Conservation (phyloP, 73 alveolate genomes). For the Tetrahymena malaccensis region DNA sequence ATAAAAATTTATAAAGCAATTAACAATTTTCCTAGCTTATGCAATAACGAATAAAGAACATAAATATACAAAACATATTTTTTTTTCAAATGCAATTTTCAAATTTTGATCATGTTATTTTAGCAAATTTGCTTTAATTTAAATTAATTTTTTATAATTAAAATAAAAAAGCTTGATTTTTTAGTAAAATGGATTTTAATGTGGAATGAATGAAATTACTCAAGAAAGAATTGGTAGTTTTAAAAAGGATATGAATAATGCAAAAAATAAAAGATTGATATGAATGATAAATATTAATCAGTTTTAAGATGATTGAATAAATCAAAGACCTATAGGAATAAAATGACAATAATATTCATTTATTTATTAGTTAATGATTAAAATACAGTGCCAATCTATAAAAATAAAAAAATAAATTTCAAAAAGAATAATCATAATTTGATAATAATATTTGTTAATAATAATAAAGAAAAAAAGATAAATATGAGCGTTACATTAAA, state of each 20-base stretch:
- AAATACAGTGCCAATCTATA: background rate
- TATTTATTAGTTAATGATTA: background rate
- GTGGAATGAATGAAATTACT: too few relatives aligned
- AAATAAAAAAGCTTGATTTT: too few relatives aligned
- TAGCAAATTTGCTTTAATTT: too few relatives aligned
- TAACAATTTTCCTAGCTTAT: too few relatives aligned
- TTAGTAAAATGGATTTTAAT: background rate
- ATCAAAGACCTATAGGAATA: background rate
- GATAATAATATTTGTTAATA: background rate
- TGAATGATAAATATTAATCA: background rate
- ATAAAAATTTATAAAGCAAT: too few relatives aligned
- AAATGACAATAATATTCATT: background rate
- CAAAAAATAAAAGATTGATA: background rate
- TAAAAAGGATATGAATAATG: background rate
- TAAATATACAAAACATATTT: too few relatives aligned
- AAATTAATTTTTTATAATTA: too few relatives aligned
- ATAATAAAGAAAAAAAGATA: background rate
- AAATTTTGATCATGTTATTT: too few relatives aligned
- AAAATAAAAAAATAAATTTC: background rate
- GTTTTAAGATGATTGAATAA: background rate
- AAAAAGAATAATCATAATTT: background rate
- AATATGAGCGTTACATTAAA: background rate
- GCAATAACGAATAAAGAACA: too few relatives aligned
- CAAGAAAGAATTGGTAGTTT: background rate
- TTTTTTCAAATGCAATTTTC: too few relatives aligned